These are phyloP conservation scores for Letharia lupina DNA, from an alignment of 495 filamentous ascomycete genomes.

Conservation along the genomic window DNA sequence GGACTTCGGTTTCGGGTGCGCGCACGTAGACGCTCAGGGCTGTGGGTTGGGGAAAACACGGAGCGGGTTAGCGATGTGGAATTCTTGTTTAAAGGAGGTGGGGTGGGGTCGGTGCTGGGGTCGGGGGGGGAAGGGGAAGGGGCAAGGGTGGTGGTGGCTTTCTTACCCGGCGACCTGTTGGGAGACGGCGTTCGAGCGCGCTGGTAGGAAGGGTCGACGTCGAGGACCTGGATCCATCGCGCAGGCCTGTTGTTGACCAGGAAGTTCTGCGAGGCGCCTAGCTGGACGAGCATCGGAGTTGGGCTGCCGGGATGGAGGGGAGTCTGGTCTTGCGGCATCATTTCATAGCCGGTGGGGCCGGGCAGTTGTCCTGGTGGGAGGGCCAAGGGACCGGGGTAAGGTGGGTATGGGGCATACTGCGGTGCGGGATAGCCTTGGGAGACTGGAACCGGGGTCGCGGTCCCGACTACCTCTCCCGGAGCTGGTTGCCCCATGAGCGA, in stretches of 20 bases:
- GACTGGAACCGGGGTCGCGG: background rate
- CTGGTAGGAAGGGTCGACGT: slow-evolving; percentile 5
- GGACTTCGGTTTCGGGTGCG: background rate
- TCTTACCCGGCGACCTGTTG: background rate
- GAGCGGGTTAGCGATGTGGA: background rate
- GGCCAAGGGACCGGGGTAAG: background rate
- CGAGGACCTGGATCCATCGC: slow-evolving; percentile 1
- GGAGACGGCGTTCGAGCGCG: background rate
- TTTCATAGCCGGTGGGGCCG: background rate
- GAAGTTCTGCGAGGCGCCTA: background rate
- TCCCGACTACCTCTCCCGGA: background rate
- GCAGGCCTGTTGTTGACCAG: background rate
- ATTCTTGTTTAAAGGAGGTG: too few relatives aligned
- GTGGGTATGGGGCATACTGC: background rate
- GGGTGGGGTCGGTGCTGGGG: too few relatives aligned
- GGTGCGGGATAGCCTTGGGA: background rate
- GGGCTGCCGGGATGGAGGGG: background rate
- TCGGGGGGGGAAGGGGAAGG: too few relatives aligned
- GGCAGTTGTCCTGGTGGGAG: background rate
- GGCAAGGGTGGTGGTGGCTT: background rate
- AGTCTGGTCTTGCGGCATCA: background rate
- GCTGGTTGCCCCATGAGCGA: background rate
- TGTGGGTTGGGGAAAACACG: background rate
- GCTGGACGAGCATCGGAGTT: background rate
- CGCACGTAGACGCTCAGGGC: slow-evolving; percentile 1